These are phyloP conservation scores for Penicillium sp. DNA, from an alignment of 2,329 filamentous ascomycete species.

Conservation along the genomic window DNA sequence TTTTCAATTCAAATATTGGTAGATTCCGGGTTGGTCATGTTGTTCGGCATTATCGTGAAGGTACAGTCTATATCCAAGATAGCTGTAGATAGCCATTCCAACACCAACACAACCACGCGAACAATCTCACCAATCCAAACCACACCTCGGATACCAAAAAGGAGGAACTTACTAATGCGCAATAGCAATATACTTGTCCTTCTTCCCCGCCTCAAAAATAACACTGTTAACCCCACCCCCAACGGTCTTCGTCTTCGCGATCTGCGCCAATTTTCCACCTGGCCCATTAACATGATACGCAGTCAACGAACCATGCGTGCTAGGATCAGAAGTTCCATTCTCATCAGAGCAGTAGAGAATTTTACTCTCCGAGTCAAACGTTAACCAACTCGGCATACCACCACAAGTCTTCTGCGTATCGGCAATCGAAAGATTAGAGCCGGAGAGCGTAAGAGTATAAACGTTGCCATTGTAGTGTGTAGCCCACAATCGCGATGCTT, in stretches of 20 bases:
- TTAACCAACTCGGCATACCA: slow-evolving; percentile 39
- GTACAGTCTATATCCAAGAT: neutral
- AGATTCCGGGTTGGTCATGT: neutral
- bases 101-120: neutral
- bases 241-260: slow-evolving; percentile 23
- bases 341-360: slow-evolving; percentile 40
- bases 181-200: slow-evolving; percentile 33
- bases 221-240: slow-evolving; percentile 36
- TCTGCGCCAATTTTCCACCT: slow-evolving; percentile 22
- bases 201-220: slow-evolving; percentile 28
- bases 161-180: slow-evolving; percentile 38
- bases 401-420: slow-evolving; percentile 33
- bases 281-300: slow-evolving; percentile 18
- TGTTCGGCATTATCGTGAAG: neutral
- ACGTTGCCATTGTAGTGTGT: slow-evolving; percentile 25
- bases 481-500: slow-evolving; percentile 17
- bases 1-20: neutral
- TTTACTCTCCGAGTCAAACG: slow-evolving; percentile 25
- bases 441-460: slow-evolving; percentile 15
- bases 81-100: neutral
- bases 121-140: neutral
- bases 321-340: slow-evolving; percentile 21
- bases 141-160: no score
- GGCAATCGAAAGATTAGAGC: slow-evolving; percentile 22
- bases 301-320: slow-evolving; percentile 30